phyloP scores from a whole-genome alignment of 352 stramenopile species.

The Thalassiosira oceanica region DNA sequence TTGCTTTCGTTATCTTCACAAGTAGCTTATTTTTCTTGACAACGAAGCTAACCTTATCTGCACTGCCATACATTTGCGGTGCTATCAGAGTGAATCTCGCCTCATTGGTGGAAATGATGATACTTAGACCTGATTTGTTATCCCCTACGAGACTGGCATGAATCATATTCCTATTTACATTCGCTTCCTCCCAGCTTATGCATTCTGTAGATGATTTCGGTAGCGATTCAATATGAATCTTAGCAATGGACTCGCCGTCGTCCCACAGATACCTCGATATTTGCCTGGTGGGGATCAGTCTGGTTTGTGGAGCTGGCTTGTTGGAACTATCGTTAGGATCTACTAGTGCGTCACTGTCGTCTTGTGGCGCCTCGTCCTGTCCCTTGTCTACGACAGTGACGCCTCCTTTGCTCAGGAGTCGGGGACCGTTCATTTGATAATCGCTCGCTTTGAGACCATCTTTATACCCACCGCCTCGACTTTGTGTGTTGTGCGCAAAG shows the following conservation, averaged over 20 bases:
- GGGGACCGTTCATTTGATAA: constrained; percentile 76
- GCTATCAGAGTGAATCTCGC: constrained; percentile 60
- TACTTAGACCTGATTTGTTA: constrained; percentile 37
- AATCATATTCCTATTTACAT: constrained; percentile 32
- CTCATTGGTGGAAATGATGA: constrained; percentile 18
- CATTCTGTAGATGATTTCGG: constrained; percentile 27
- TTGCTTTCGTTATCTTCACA: constrained; percentile 69
- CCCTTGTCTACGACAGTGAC: constrained; percentile 22
- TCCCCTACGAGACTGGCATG: constrained; percentile 40
- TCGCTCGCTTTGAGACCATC: constrained; percentile 75
- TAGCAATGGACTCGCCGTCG: constrained; percentile 58
- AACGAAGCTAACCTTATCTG: constrained; percentile 49
- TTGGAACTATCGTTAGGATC: background rate
- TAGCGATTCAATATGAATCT: constrained; percentile 71
- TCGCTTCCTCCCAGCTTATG: constrained; percentile 39
- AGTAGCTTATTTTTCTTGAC: constrained; percentile 60
- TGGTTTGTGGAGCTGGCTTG: constrained; percentile 4
- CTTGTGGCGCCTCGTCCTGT: background rate
- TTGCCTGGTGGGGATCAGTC: constrained; percentile 11
- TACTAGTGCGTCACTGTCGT: constrained; percentile 8
- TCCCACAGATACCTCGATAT: constrained; percentile 76
- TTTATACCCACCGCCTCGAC: constrained; percentile 65
- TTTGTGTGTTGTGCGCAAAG: constrained; percentile 74
- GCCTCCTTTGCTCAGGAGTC: constrained; percentile 60
- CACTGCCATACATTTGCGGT: constrained; percentile 59